Evolutionary conservation across 2,329 filamentous ascomycete species (phyloP).

Genomic region (Talaromyces sp.): DNA sequence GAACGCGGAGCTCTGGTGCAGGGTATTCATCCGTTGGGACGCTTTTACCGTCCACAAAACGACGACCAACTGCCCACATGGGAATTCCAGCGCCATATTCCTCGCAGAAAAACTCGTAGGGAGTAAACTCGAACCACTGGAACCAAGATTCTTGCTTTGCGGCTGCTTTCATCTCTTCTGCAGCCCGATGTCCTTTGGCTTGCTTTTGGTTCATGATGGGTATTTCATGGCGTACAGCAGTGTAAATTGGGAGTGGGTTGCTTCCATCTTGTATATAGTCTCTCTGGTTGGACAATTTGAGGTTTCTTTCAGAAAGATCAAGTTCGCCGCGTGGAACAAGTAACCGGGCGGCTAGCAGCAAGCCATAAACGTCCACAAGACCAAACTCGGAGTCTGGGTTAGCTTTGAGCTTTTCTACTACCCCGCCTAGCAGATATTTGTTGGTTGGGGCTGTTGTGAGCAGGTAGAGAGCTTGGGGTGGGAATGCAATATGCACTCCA

Average conservation of each 20-base stretch:
- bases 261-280: conserved; percentile 70
- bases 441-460: conserved; percentile 88
- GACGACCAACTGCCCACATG: conserved; percentile 31
- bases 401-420: conserved; percentile 88
- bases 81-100: conserved; percentile 30
- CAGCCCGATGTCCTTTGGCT: conserved; percentile 19
- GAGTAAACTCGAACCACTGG: conserved; percentile 31
- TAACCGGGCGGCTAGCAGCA: conserved; percentile 76
- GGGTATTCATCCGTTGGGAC: conserved; percentile 51
- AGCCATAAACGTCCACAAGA: conserved; percentile 86
- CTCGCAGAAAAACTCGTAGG: conserved; percentile 32
- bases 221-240: conserved; percentile 91
- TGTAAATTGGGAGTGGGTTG: conserved; percentile 89
- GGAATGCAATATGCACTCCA: conserved; percentile 86
- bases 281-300: conserved; percentile 86
- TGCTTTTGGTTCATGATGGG: conserved; percentile 51
- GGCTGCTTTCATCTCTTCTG: conserved; percentile 39
- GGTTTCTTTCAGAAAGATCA: conserved; percentile 67
- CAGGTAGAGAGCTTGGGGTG: conserved; percentile 73
- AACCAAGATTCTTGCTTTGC: conserved; percentile 55
- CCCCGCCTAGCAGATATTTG: conserved; percentile 78
- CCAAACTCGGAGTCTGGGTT: conserved; percentile 77
- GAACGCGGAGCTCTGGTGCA: conserved; percentile 77
- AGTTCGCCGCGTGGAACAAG: conserved; percentile 83
- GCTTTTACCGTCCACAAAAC: conserved; percentile 20